These are phyloP conservation scores for Suillus discolor DNA, from an alignment of 768 basidiomycete genomes.

Conservation along the genomic window DNA sequence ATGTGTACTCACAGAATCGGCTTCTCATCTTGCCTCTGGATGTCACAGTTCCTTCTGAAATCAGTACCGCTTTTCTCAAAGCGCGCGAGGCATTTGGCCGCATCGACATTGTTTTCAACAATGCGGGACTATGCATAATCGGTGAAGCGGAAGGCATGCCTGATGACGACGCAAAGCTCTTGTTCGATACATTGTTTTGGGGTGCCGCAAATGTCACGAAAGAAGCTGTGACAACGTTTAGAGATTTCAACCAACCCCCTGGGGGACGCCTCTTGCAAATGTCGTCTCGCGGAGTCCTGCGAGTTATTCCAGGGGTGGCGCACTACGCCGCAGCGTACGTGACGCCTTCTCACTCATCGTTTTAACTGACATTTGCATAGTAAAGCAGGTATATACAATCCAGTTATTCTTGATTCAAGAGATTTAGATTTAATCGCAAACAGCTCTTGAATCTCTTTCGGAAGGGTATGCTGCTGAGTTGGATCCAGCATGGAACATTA, in stretches of 20 bases:
- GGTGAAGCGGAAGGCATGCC: slow-evolving; percentile 41
- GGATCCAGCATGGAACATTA: slow-evolving; percentile 51
- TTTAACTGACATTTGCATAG: slow-evolving; percentile 15
- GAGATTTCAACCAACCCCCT: slow-evolving; percentile 40
- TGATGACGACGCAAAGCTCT: slow-evolving; percentile 33
- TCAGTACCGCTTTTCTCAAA: slow-evolving; percentile 36
- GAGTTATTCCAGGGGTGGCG: slow-evolving; percentile 16
- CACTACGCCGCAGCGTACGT: slow-evolving; percentile 32
- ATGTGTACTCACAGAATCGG: slow-evolving; percentile 28
- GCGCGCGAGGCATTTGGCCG: slow-evolving; percentile 40
- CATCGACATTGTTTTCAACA: slow-evolving; percentile 49
- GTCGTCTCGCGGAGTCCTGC: slow-evolving; percentile 32
- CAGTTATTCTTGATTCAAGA: too few relatives aligned
- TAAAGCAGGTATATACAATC: slow-evolving; percentile 26
- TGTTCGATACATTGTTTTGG: slow-evolving; percentile 45
- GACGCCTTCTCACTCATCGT: not conserved
- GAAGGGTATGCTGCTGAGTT: slow-evolving; percentile 42
- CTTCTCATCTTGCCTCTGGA: slow-evolving; percentile 44
- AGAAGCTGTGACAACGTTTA: slow-evolving; percentile 37
- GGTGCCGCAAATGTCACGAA: slow-evolving; percentile 35
- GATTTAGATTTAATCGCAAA: not conserved
- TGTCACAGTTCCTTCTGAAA: slow-evolving; percentile 35
- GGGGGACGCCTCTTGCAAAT: slow-evolving; percentile 43
- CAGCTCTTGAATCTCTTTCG: slow-evolving; percentile 42
- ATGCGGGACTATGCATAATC: slow-evolving; percentile 37